Evolutionary conservation across 352 stramenopile genomes (phyloP).

Genomic region (Pilasporangium apinafurcum): DNA sequence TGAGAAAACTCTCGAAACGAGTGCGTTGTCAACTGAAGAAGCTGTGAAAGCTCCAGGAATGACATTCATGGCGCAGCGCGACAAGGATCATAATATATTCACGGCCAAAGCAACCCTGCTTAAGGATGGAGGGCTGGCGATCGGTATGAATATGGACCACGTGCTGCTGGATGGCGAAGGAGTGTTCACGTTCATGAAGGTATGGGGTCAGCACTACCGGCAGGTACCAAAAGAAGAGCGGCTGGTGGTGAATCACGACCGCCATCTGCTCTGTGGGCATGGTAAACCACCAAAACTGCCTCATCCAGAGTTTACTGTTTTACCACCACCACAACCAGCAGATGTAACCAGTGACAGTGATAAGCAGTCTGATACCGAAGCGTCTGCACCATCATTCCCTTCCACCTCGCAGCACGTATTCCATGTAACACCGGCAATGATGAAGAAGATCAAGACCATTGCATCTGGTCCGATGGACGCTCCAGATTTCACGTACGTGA

Average conservation of each 20-base stretch:
- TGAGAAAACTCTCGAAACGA: constrained; percentile 9
- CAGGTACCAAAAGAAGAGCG: constrained; percentile 14
- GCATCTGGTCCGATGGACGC: constrained; percentile 7
- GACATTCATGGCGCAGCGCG: constrained; percentile 22
- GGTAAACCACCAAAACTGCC: constrained; percentile 9
- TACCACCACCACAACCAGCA: neutral
- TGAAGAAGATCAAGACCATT: constrained; percentile 32
- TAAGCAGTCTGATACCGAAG: too few relatives aligned
- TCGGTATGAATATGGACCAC: constrained; percentile 40
- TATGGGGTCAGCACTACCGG: constrained; percentile 53
- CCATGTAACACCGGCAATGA: constrained; percentile 29
- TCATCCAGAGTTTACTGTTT: constrained; percentile 42
- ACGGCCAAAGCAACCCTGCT: constrained; percentile 31
- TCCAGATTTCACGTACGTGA: constrained; percentile 23
- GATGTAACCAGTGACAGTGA: neutral
- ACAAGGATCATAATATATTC: constrained; percentile 16
- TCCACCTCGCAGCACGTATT: constrained; percentile 36
- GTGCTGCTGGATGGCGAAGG: constrained; percentile 38
- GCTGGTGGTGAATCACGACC: constrained; percentile 27
- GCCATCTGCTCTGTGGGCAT: constrained; percentile 19
- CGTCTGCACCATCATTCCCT: constrained; percentile 5
- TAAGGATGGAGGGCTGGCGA: constrained; percentile 31
- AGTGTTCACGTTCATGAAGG: constrained; percentile 54
- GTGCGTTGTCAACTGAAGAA: constrained; percentile 19
- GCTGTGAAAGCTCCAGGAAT: constrained; percentile 20